Evolutionary conservation across 148 eudicot species (phyloP).

Genomic region (Agrostemma githago): DNA sequence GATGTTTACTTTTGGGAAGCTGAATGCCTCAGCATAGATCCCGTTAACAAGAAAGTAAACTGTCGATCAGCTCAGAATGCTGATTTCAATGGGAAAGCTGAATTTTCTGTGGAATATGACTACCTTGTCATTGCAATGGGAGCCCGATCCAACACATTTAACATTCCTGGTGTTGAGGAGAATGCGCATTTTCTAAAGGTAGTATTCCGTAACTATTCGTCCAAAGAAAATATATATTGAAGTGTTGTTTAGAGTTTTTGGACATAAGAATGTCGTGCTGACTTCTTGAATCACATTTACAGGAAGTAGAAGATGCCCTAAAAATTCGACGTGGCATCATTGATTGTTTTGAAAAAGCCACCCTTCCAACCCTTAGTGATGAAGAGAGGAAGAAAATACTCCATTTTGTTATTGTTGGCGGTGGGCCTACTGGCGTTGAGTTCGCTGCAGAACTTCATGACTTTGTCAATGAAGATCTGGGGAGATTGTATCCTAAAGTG

Average conservation of each 20-base stretch:
- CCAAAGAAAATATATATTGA: neutral
- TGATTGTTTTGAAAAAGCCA: slow-evolving; percentile 61
- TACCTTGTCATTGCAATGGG: slow-evolving; percentile 66
- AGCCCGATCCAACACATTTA: slow-evolving; percentile 68
- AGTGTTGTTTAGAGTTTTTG: neutral
- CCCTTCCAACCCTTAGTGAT: slow-evolving; percentile 50
- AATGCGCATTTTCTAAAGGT: slow-evolving; percentile 68
- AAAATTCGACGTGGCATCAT: slow-evolving; percentile 50
- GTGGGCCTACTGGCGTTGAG: slow-evolving; percentile 76
- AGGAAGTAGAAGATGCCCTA: slow-evolving; percentile 75
- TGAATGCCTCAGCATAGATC: slow-evolving; percentile 63
- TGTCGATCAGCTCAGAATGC: slow-evolving; percentile 45
- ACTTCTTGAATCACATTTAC: slow-evolving; percentile 1
- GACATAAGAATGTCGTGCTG: neutral
- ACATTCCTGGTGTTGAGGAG: slow-evolving; percentile 73
- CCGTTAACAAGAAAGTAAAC: slow-evolving; percentile 51
- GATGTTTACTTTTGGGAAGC: slow-evolving; percentile 53
- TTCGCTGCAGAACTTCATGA: slow-evolving; percentile 74
- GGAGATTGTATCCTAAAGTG: slow-evolving; percentile 44
- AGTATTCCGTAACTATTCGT: neutral
- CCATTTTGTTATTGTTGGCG: slow-evolving; percentile 69
- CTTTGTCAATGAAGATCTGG: slow-evolving; percentile 54
- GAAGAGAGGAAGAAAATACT: slow-evolving; percentile 58
- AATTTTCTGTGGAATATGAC: slow-evolving; percentile 65
- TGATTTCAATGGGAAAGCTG: slow-evolving; percentile 39